These are phyloP conservation scores for Yamadazyma diospyri DNA, from an alignment of 1,139 yeast species.

Conservation along the genomic window DNA sequence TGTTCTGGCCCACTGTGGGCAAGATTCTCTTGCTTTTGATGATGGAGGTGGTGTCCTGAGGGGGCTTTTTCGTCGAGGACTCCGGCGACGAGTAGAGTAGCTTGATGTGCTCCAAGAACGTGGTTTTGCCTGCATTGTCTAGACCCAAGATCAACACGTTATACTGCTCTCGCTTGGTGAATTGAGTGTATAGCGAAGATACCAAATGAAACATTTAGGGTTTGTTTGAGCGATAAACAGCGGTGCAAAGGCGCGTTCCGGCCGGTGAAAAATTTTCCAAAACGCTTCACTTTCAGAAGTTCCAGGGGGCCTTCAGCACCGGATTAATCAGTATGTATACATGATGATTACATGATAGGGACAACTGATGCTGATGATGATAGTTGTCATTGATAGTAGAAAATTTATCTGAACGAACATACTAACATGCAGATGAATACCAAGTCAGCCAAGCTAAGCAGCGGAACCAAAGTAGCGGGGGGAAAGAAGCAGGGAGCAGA, in stretches of 20 bases:
- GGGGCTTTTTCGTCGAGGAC: constrained; percentile 11
- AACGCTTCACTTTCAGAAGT: too few relatives aligned
- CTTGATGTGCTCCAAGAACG: constrained; percentile 45
- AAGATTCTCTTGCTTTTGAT: constrained; percentile 39
- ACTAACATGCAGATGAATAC: constrained; percentile 6
- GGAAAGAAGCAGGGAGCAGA: too few relatives aligned
- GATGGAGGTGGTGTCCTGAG: constrained; percentile 19
- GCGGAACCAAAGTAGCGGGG: too few relatives aligned
- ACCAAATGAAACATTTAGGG: constrained; percentile 44
- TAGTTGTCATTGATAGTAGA: constrained; percentile 19
- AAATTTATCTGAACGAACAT: constrained; percentile 12
- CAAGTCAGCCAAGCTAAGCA: too few relatives aligned
- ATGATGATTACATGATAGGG: constrained; percentile 19
- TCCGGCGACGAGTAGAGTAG: constrained; percentile 33
- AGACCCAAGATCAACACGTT: constrained; percentile 78
- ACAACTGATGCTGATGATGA: constrained; percentile 19
- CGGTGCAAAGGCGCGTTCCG: too few relatives aligned
- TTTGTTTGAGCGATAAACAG: too few relatives aligned
- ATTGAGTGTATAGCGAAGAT: constrained; percentile 45
- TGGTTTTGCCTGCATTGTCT: constrained; percentile 94
- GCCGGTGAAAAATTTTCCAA: neutral
- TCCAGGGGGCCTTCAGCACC: too few relatives aligned
- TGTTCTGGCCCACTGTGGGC: constrained; percentile 63
- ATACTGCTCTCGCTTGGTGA: constrained; percentile 47
- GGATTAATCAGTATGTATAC: constrained; percentile 6